These are phyloP conservation scores for Phytophthora multivora DNA, from an alignment of 352 stramenopile species.

Conservation along the genomic window DNA sequence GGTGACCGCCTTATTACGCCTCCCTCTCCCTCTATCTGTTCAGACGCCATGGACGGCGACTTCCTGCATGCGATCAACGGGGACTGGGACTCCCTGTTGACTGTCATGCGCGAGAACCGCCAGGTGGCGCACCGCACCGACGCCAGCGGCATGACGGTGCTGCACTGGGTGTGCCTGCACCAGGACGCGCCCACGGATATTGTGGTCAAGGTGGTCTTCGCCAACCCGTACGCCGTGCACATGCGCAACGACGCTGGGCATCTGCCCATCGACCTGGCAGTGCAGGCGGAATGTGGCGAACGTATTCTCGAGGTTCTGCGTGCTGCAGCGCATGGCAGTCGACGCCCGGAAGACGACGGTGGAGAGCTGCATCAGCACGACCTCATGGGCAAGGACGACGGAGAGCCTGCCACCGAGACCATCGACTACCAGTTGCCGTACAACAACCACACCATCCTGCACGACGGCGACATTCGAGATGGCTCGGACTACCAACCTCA, in stretches of 20 bases:
- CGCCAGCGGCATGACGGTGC: slow-evolving; percentile 73
- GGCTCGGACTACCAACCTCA: slow-evolving; percentile 40
- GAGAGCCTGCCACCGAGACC: slow-evolving; percentile 40
- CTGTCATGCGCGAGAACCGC: slow-evolving; percentile 64
- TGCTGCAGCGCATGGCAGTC: slow-evolving; percentile 47
- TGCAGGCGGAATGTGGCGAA: slow-evolving; percentile 77
- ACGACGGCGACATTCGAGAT: slow-evolving; percentile 36
- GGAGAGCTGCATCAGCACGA: slow-evolving; percentile 32
- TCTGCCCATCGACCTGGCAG: slow-evolving; percentile 71
- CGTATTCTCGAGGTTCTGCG: slow-evolving; percentile 76
- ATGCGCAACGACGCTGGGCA: slow-evolving; percentile 78
- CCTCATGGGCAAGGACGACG: slow-evolving; percentile 32
- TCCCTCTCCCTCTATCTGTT: background rate
- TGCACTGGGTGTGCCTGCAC: slow-evolving; percentile 85
- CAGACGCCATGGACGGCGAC: slow-evolving; percentile 62
- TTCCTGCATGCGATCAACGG: slow-evolving; percentile 83
- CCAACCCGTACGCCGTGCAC: slow-evolving; percentile 74
- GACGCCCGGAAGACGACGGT: slow-evolving; percentile 33
- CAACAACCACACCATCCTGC: slow-evolving; percentile 43
- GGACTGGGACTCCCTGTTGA: slow-evolving; percentile 77
- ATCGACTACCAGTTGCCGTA: slow-evolving; percentile 49
- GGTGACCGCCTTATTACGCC: slow-evolving; percentile 13
- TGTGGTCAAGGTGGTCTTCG: slow-evolving; percentile 82
- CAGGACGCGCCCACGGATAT: slow-evolving; percentile 74
- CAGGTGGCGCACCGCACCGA: slow-evolving; percentile 65